phyloP scores from a whole-genome alignment of 139 green algal genomes.

The Chlamydomonas incerta region DNA sequence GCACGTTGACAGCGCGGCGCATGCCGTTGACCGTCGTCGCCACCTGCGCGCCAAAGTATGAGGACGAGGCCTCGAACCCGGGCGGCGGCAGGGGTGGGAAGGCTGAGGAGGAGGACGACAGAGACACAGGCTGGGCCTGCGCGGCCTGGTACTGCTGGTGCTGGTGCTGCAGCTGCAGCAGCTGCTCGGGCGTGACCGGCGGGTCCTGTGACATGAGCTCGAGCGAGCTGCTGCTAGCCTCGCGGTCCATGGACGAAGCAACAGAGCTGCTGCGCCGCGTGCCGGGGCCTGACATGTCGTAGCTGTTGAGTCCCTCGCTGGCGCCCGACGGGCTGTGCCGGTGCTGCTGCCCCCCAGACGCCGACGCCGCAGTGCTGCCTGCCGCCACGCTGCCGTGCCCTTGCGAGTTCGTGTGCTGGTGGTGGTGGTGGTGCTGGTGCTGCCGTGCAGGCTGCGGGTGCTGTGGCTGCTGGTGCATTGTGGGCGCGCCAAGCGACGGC shows the following conservation, averaged over 20 bases:
- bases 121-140: neutral
- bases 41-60: slow-evolving; percentile 46
- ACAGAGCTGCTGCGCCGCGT: slow-evolving; percentile 41
- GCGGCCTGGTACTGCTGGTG: slow-evolving; percentile 43
- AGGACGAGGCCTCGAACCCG: slow-evolving; percentile 16
- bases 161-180: slow-evolving; percentile 37
- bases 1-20: slow-evolving; percentile 58
- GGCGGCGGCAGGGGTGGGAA: slow-evolving; percentile 24
- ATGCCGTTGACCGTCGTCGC: slow-evolving; percentile 52
- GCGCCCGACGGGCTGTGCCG: slow-evolving; percentile 5
- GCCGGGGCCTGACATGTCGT: slow-evolving; percentile 8
- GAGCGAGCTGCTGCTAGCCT: slow-evolving; percentile 32
- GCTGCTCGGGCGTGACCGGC: slow-evolving; percentile 44
- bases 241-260: slow-evolving; percentile 42
- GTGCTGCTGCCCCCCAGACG: neutral
- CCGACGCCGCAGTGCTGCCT: neutral
- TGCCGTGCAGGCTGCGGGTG: neutral
- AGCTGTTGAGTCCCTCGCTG: slow-evolving; percentile 18
- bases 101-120: slow-evolving; percentile 4
- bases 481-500: slow-evolving; percentile 43
- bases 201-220: slow-evolving; percentile 53
- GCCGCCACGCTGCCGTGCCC: neutral
- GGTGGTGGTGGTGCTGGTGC: slow-evolving; percentile 5
- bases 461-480: neutral
- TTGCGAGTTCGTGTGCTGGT: neutral